Evolutionary conservation across 179 eudicot genomes (phyloP), one percentile per base, ranked within the genome.

Genomic region (Carnegiea gigantea): DNA sequence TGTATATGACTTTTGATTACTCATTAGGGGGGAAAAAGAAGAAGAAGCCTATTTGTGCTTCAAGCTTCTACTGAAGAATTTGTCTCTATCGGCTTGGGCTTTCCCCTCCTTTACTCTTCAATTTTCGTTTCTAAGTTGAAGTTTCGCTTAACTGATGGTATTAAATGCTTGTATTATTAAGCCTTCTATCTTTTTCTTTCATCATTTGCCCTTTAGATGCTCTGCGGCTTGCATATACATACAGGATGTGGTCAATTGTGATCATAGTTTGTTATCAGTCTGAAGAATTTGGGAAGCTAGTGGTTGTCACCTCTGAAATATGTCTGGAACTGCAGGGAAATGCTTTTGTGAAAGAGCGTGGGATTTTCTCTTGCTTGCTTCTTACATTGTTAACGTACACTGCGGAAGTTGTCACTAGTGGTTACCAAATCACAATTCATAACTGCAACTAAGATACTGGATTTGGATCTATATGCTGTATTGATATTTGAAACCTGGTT

Each of bases 341-440:
- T 70, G 43, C 7, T 28, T 65, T 65, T 65, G 71, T 65, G 71
- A 65, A 67, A 67, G 40, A 38, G 26, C 40, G 43, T 51, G 48
- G 24, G 6, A 18, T 44, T 62, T 36, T 20, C 57, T 77, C 79
- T 80, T 81, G 46, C 43, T 54, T 62, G 38, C 28, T 59, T 60
- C 79, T 81, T 49, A 13, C 71, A 67, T 30, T 44, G 23, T 76
- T 33, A 71, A 67, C 75, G 48, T 80, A 49, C n/a, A 30, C 33
- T 70, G 20, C 73, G 49, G 73, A 78, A 78, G 28, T 80, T 36
- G 24, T 64, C 21, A n/a, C 76, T 23, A 20, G 40, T 76, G 78
- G 73, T 67, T 67, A 23, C 30, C 24, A 57, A 75, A 62, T 54
- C 36, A 60, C 77, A 48, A 78, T 43, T 84, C 36, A 23, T 77